These are phyloP conservation scores for Colletotrichum endophyticum DNA, from an alignment of 2,329 filamentous ascomycete species.

Conservation along the genomic window DNA sequence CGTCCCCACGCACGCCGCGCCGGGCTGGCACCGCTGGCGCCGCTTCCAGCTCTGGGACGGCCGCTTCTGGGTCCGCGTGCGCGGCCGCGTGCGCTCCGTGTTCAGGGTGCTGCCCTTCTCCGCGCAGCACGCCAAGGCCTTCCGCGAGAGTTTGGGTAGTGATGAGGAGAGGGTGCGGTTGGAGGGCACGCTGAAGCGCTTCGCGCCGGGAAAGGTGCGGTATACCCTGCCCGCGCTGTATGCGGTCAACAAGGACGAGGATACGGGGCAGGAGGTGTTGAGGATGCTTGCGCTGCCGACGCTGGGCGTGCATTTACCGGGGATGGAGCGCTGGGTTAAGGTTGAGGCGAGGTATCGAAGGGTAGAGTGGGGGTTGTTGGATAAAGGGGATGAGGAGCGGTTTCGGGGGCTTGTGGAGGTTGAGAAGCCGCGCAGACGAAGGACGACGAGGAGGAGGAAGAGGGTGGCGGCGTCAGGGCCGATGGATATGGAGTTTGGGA, in stretches of 20 bases:
- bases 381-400: background rate
- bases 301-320: slow-evolving; percentile 51
- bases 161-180: slow-evolving; percentile 37
- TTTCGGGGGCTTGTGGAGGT: background rate
- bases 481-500: background rate
- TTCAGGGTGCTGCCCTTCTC: slow-evolving; percentile 53
- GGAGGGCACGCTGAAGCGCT: slow-evolving; percentile 47
- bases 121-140: slow-evolving; percentile 47
- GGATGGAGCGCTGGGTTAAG: slow-evolving; percentile 51
- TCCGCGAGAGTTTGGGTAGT: slow-evolving; percentile 46
- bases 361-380: slow-evolving; percentile 47
- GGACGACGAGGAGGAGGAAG: background rate
- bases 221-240: slow-evolving; percentile 63
- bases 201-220: slow-evolving; percentile 60
- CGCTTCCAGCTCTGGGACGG: slow-evolving; percentile 59
- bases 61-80: slow-evolving; percentile 64
- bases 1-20: background rate
- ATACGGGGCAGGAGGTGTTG: slow-evolving; percentile 26
- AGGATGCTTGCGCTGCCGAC: slow-evolving; percentile 59
- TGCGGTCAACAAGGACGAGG: slow-evolving; percentile 34
- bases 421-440: background rate
- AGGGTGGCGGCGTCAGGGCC: background rate
- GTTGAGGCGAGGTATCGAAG: slow-evolving; percentile 57
- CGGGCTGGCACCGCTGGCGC: slow-evolving; percentile 32
- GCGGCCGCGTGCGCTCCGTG: slow-evolving; percentile 43